Evolutionary conservation across 1,284 basidiomycete genomes (phyloP), one percentile per base, ranked within the genome.

Genomic region (Sporisorium graminicola): DNA sequence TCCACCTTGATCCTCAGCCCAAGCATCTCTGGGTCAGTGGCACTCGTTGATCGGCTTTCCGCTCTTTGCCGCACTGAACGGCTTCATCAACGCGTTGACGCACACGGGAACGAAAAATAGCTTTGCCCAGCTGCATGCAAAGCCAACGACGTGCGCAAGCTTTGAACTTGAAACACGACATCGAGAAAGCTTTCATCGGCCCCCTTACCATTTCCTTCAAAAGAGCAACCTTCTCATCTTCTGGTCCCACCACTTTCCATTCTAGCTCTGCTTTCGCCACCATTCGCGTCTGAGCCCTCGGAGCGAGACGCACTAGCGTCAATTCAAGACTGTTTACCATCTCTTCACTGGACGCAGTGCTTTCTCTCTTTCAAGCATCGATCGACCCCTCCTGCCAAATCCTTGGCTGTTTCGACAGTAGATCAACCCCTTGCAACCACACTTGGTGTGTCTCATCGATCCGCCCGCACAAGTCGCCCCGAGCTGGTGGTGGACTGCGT

Each of bases 181-280:
- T 47, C 55, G 31, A 33, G 31, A 46, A 46, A 35, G 43, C 54
- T 57, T 57, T 57, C 55, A 35, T 57, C 20, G 55, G 55, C 3
- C 40, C 43, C 20, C 49, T 33, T 50, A 20, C 49, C 29, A n/a
- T 16, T n/a, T n/a, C n/a, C n/a, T n/a, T n/a, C 47, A 49, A 49
- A 49, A 7, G 26, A 6, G 18, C 49, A 50, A 46, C 13, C 43
- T 31, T 47, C 31, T 29, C 42, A 29, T 44, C 27, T 56, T 20
- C n/a, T 27, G 27, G 22, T 20, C 55, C 55, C 55, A 57, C 43
- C 55, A 24, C 54, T 16, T 33, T 13, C 6, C 24, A 18, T 35
- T 37, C 42, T 42, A 56, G 27, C 40, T 31, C 6, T 16, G 27
- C 13, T 27, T 20, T 20, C 31, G 42, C 29, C 54, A 12, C 29